Conservation (phyloP, 176 grass and related monocot genomes). For the Carex myosuroides region DNA sequence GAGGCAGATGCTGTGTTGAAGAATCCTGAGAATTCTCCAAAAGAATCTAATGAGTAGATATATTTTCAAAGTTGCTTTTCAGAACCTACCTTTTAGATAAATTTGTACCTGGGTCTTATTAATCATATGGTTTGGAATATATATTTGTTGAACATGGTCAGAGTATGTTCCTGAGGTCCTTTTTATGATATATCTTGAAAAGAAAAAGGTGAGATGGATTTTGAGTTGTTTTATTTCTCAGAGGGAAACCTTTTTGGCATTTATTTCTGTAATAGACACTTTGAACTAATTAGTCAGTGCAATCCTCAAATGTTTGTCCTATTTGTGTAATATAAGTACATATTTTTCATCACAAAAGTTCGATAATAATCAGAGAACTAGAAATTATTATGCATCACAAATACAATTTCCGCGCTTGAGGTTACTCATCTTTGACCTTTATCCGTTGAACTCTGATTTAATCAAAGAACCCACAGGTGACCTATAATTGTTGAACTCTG, state of each 20-base stretch:
- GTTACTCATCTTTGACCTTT: no score
- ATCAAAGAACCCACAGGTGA: no score
- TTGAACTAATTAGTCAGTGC: neutral
- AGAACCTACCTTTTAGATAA: neutral
- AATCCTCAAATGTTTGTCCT: neutral
- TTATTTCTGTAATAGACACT: neutral
- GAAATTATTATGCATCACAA: no score
- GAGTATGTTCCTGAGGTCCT: neutral
- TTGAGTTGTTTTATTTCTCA: neutral
- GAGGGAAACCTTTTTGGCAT: neutral
- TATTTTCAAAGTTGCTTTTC: neutral
- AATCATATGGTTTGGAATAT: neutral
- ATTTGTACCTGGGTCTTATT: neutral
- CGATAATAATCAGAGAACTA: no score
- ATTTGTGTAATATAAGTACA: neutral
- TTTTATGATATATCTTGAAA: neutral
- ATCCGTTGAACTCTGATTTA: no score
- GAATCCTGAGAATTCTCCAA: constrained; percentile 15
- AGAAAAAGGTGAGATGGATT: neutral
- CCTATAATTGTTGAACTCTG: no score
- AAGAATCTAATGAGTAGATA: constrained; percentile 10
- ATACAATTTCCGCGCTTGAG: no score
- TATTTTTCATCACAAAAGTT: no score
- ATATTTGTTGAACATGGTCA: neutral
- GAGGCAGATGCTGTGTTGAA: constrained; percentile 8